A percentile compares a stretch with the other conserved stretches of the same genome.
phyloP scores from a whole-genome alignment of 2,329 filamentous ascomycete species.

The Aspergillus calidoustus region DNA sequence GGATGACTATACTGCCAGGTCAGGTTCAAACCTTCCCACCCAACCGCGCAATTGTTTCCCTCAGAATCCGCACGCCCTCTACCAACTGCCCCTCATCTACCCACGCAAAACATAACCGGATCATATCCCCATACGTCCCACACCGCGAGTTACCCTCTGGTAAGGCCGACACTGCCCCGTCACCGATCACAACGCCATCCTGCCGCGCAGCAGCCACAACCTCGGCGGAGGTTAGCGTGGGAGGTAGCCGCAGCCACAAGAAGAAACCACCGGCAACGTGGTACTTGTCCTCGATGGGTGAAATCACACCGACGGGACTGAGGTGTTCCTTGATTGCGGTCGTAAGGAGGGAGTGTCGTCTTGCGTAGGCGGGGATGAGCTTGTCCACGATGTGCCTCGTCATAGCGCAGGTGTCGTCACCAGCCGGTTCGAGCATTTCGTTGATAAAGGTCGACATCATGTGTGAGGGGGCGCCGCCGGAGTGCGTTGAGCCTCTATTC shows the following conservation, averaged over 20 bases:
- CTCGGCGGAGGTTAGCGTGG: constrained; percentile 55
- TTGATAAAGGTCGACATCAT: constrained; percentile 62
- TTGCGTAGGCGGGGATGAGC: constrained; percentile 61
- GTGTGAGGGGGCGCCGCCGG: constrained; percentile 65
- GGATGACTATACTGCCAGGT: too few relatives aligned
- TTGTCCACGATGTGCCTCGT: constrained; percentile 54
- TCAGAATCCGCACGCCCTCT: constrained; percentile 70
- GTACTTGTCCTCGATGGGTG: constrained; percentile 22
- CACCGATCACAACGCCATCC: constrained; percentile 69
- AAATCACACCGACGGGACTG: constrained; percentile 63
- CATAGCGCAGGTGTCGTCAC: not conserved
- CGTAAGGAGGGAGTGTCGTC: constrained; percentile 60
- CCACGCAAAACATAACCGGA: constrained; percentile 75
- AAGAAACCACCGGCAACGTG: constrained; percentile 79
- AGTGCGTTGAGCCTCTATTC: constrained; percentile 59
- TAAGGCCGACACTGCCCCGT: constrained; percentile 65
- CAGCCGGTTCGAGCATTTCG: constrained; percentile 56
- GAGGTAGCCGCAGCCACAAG: constrained; percentile 73
- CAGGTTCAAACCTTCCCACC: too few relatives aligned
- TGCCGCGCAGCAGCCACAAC: constrained; percentile 62
- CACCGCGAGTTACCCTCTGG: constrained; percentile 55
- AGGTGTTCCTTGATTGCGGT: constrained; percentile 64
- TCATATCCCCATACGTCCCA: constrained; percentile 47
- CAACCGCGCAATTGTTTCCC: constrained; percentile 29
- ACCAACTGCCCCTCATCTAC: constrained; percentile 67